phyloP scores from a whole-genome alignment of 257 asterid genomes.

The Handroanthus guayacan region DNA sequence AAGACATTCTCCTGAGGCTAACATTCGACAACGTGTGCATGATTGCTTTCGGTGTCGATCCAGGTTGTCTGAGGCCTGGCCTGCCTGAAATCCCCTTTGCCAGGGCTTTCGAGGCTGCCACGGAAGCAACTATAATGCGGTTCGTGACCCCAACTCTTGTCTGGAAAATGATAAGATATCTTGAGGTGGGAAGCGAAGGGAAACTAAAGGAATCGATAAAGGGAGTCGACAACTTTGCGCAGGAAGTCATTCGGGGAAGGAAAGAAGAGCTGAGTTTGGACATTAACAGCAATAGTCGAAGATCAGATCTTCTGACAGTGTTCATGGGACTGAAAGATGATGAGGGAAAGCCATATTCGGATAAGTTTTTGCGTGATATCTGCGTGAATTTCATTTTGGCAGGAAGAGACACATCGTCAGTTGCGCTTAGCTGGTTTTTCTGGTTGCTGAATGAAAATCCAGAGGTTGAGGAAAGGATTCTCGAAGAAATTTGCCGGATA shows the following conservation, averaged over 20 bases:
- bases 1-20: slow-evolving; percentile 75
- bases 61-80: slow-evolving; percentile 76
- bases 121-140: slow-evolving; percentile 73
- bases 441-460: slow-evolving; percentile 56
- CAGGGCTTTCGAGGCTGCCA: slow-evolving; percentile 83
- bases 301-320: slow-evolving; percentile 81
- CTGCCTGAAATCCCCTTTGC: slow-evolving; percentile 94
- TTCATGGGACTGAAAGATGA: slow-evolving; percentile 78
- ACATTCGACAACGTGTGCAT: slow-evolving; percentile 94
- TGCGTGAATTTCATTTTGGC: slow-evolving; percentile 75
- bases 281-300: slow-evolving; percentile 17
- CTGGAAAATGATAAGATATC: slow-evolving; percentile 75
- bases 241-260: slow-evolving; percentile 71
- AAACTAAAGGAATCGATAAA: slow-evolving; percentile 54
- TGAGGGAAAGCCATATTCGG: slow-evolving; percentile 45
- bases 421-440: slow-evolving; percentile 78
- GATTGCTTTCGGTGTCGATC: slow-evolving; percentile 97
- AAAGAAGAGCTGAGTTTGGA: slow-evolving; percentile 61
- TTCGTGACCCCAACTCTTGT: slow-evolving; percentile 79
- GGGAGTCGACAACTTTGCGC: slow-evolving; percentile 75
- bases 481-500: slow-evolving; percentile 69
- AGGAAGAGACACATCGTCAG: slow-evolving; percentile 81
- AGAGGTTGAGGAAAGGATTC: slow-evolving; percentile 60
- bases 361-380: slow-evolving; percentile 63
- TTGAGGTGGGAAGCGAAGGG: slow-evolving; percentile 68